Conservation (phyloP, 2,329 filamentous ascomycete species). For the Pseudogymnoascus verrucosus region DNA sequence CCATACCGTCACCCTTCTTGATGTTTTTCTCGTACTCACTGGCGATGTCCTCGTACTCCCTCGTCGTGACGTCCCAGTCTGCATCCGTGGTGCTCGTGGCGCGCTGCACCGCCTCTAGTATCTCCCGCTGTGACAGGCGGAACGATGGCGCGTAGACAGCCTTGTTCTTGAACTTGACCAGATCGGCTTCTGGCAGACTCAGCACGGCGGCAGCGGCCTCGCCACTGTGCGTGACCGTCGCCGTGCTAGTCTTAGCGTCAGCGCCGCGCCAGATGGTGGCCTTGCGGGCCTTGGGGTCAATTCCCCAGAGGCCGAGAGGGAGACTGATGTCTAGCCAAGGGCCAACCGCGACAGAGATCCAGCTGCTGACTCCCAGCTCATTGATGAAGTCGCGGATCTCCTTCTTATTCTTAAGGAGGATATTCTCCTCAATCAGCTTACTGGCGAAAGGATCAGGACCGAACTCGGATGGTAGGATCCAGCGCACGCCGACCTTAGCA, state of each 20-base stretch:
- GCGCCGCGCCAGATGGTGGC: conserved; percentile 45
- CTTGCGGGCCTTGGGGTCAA: conserved; percentile 37
- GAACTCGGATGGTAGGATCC: conserved; percentile 44
- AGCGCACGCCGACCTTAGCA: conserved; percentile 41
- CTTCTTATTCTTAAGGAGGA: conserved; percentile 7
- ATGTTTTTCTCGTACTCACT: not conserved
- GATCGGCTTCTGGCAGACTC: conserved; percentile 30
- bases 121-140: conserved; percentile 40
- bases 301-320: conserved; percentile 35
- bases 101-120: conserved; percentile 28
- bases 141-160: conserved; percentile 37
- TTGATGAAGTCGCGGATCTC: conserved; percentile 31
- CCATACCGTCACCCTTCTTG: conserved; percentile 4
- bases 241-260: conserved; percentile 32
- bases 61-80: conserved; percentile 18
- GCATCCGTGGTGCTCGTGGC: conserved; percentile 19
- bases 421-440: conserved; percentile 28
- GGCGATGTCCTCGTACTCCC: not conserved
- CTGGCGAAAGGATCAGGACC: conserved; percentile 28
- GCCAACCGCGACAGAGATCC: conserved; percentile 34
- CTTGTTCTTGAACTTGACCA: conserved; percentile 34
- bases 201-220: conserved; percentile 44
- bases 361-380: conserved; percentile 30
- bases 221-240: conserved; percentile 43
- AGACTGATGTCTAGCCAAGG: conserved; percentile 48